phyloP scores from a whole-genome alignment of 1,139 yeast genomes.

The Nakaseomyces nivariensis region DNA sequence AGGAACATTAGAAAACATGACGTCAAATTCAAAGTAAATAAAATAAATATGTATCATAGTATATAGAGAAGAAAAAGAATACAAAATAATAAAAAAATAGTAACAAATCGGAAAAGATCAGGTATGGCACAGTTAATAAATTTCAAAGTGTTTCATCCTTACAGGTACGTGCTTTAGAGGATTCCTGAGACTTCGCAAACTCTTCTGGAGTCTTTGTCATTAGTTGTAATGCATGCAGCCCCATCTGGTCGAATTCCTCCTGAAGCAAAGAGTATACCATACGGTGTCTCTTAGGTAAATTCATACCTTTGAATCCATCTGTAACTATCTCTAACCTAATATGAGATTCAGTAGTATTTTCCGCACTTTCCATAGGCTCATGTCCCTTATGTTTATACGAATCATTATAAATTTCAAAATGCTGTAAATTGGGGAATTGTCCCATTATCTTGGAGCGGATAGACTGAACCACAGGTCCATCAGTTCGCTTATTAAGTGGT shows the following conservation, averaged over 20 bases:
- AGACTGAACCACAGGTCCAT: constrained; percentile 46
- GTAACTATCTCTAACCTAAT: constrained; percentile 67
- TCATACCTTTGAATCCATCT: constrained; percentile 54
- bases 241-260: constrained; percentile 56
- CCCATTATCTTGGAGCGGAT: constrained; percentile 40
- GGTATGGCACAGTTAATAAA: not conserved
- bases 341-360: constrained; percentile 75
- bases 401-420: constrained; percentile 60
- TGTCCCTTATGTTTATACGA: constrained; percentile 87
- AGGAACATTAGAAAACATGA: constrained; percentile 6
- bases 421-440: constrained; percentile 40
- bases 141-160: not conserved
- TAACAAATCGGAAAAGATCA: not conserved
- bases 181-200: constrained; percentile 28
- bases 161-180: not conserved
- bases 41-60: not conserved
- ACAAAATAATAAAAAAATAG: not conserved
- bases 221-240: constrained; percentile 85
- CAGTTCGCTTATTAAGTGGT: constrained; percentile 11
- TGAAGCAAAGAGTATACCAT: constrained; percentile 57
- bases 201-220: constrained; percentile 72
- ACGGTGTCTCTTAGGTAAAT: constrained; percentile 71
- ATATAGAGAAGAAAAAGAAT: not conserved
- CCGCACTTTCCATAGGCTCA: constrained; percentile 66
- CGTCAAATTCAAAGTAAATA: not conserved